phyloP scores from a whole-genome alignment of 768 basidiomycete genomes.

The Pleurotus eryngii region DNA sequence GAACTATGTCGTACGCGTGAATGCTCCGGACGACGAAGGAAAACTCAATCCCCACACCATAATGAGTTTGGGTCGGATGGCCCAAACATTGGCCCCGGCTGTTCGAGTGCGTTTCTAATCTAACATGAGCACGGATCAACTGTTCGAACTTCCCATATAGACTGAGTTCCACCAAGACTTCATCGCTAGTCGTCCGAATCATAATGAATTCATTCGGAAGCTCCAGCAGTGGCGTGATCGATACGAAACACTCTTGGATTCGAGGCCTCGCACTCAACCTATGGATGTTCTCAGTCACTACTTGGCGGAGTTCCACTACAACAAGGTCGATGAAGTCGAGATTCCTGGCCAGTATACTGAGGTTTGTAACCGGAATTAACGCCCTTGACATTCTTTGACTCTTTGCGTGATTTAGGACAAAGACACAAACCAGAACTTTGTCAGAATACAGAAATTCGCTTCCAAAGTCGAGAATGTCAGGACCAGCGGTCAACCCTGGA shows the following conservation, averaged over 20 bases:
- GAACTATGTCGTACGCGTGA: constrained; percentile 71
- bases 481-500: constrained; percentile 82
- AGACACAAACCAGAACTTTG: constrained; percentile 88
- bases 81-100: constrained; percentile 51
- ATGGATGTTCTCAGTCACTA: constrained; percentile 88
- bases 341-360: constrained; percentile 99
- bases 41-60: constrained; percentile 53
- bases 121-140: too few species aligned
- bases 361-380: constrained; percentile 36
- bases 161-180: constrained; percentile 92
- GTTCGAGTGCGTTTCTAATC: constrained; percentile 46
- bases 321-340: constrained; percentile 96
- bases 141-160: constrained; percentile 32
- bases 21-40: constrained; percentile 65
- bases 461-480: constrained; percentile 90
- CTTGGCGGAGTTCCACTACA: constrained; percentile 95
- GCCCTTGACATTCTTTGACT: too few species aligned
- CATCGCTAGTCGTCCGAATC: constrained; percentile 68
- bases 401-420: constrained; percentile 62
- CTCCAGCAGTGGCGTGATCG: constrained; percentile 93
- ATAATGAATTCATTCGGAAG: constrained; percentile 84
- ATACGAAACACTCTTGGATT: constrained; percentile 82
- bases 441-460: constrained; percentile 86
- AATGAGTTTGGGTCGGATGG: constrained; percentile 56
- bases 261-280: constrained; percentile 78